These are phyloP conservation scores for Aristolochia contorta DNA, from an alignment of 164 flowering plant species.

Conservation along the genomic window DNA sequence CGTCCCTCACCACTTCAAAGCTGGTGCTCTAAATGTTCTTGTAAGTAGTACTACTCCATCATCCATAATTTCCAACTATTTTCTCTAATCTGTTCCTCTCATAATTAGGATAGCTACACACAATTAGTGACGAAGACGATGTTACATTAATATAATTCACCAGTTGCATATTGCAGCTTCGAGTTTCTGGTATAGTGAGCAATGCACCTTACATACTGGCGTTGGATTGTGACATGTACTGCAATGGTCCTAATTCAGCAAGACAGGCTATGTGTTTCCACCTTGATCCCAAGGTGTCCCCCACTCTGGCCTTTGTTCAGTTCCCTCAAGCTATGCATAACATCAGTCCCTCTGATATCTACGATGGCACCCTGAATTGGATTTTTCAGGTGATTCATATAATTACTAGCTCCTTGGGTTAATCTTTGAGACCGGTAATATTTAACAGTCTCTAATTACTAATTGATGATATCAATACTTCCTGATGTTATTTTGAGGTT, in stretches of 20 bases:
- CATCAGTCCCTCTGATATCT: conserved; percentile 23
- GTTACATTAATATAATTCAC: no score
- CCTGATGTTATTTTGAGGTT: no score
- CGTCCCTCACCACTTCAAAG: conserved; percentile 14
- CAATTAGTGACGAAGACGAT: no score
- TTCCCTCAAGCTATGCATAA: conserved; percentile 28
- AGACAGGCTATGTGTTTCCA: conserved; percentile 33
- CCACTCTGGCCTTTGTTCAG: conserved; percentile 21
- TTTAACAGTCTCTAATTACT: no score
- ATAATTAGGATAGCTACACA: no score
- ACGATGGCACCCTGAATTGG: conserved; percentile 9
- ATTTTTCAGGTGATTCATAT: conserved; percentile 9
- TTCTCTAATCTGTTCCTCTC: no score
- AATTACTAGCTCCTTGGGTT: no score
- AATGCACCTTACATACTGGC: conserved; percentile 21
- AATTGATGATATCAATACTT: no score
- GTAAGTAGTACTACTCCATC: conserved; percentile 1
- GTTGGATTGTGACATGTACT: conserved; percentile 34
- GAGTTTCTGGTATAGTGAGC: conserved; percentile 25
- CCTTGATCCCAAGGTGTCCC: conserved; percentile 21
- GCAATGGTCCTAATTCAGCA: conserved; percentile 26
- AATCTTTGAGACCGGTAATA: no score
- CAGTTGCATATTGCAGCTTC: no score
- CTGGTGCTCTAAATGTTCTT: conserved; percentile 14
- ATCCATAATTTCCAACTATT: no score